These are phyloP conservation scores for Flaveria bidentis DNA, from an alignment of 129 eudicot genomes.

Conservation along the genomic window DNA sequence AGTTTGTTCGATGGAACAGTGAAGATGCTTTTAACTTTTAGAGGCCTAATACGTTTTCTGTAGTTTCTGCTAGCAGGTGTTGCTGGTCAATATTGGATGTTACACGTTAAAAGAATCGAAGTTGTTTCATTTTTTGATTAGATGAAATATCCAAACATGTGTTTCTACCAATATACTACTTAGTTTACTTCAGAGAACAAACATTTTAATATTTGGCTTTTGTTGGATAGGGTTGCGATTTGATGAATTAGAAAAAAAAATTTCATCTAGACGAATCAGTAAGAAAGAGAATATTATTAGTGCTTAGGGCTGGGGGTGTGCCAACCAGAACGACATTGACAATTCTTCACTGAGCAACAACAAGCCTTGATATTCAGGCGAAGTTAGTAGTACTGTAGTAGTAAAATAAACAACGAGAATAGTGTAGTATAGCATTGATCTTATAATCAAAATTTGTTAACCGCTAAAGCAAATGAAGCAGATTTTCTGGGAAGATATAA, in stretches of 20 bases:
- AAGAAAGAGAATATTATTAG: neutral
- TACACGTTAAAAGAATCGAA: neutral
- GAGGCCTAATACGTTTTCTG: neutral
- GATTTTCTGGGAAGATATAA: neutral
- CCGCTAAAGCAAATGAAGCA: neutral
- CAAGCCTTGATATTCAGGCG: neutral
- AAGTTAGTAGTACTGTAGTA: neutral
- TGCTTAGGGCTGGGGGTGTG: neutral
- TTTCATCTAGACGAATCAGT: neutral
- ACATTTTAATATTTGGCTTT: neutral
- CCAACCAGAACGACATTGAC: neutral
- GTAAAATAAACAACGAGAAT: no score
- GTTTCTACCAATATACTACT: neutral
- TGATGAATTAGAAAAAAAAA: neutral
- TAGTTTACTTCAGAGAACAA: neutral
- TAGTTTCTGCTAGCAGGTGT: neutral
- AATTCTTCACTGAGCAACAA: neutral
- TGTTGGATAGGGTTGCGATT: conserved; percentile 2
- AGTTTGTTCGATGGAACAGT: neutral
- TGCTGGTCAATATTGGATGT: neutral
- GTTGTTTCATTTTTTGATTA: neutral
- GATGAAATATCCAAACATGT: neutral
- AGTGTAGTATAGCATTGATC: neutral
- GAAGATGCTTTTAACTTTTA: neutral
- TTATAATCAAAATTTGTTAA: neutral